Conservation (phyloP, 2,329 filamentous ascomycete genomes). For the Hysterium pulicare region DNA sequence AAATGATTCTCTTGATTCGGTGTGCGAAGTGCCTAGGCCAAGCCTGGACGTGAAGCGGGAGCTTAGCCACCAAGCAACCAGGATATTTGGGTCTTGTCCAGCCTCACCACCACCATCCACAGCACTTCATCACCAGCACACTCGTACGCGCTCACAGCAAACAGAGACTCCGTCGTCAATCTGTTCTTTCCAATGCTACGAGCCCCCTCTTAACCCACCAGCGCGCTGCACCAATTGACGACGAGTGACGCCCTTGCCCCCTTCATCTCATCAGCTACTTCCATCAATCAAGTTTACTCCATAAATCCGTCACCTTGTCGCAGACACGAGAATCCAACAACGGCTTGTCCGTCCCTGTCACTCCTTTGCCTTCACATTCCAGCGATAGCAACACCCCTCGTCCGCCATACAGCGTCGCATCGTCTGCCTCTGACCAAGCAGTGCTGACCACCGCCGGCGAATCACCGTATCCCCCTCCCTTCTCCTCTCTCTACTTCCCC, state of each 20-base stretch:
- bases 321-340: constrained; percentile 39
- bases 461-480: constrained; percentile 58
- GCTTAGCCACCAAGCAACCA: background rate
- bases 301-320: constrained; percentile 43
- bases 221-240: constrained; percentile 24
- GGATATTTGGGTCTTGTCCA: background rate
- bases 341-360: constrained; percentile 45
- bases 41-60: background rate
- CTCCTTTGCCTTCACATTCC: constrained; percentile 35
- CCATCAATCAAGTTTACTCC: constrained; percentile 14
- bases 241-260: constrained; percentile 18
- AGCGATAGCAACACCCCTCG: constrained; percentile 23
- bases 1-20: background rate
- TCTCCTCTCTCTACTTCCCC: constrained; percentile 61
- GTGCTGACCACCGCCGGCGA: constrained; percentile 46
- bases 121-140: constrained; percentile 7
- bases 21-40: background rate
- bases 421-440: constrained; percentile 34
- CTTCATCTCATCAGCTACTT: constrained; percentile 18
- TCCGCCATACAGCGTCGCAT: constrained; percentile 25
- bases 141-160: constrained; percentile 12
- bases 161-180: constrained; percentile 8
- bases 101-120: background rate
- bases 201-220: constrained; percentile 20
- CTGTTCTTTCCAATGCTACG: constrained; percentile 23